Percentiles rank a stretch among this genome's conserved stretches.
Evolutionary conservation across 1,284 basidiomycete species (phyloP).

Genomic region (Inonotus obliquus): DNA sequence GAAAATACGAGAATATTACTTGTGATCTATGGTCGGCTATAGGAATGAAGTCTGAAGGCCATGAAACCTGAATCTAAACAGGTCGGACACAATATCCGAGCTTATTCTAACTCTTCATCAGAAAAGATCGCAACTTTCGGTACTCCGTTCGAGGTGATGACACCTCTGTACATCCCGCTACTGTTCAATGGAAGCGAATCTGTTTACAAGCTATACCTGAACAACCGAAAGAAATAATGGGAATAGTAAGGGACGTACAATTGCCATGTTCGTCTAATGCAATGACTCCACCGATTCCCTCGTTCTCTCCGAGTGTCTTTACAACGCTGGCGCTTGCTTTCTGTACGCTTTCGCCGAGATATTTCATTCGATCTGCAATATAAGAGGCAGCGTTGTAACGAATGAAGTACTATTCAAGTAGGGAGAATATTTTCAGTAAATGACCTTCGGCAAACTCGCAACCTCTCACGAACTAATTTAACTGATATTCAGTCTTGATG

Average conservation of each 20-base stretch:
- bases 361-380: slow-evolving; percentile 63
- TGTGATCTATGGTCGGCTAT: too few species aligned
- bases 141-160: slow-evolving; percentile 60
- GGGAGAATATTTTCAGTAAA: too few species aligned
- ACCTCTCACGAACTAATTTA: not conserved
- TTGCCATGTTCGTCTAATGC: slow-evolving; percentile 61
- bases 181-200: slow-evolving; percentile 70
- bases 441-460: too few species aligned
- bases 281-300: slow-evolving; percentile 68
- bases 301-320: slow-evolving; percentile 48
- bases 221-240: not conserved
- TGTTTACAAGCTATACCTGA: slow-evolving; percentile 26
- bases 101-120: slow-evolving; percentile 50
- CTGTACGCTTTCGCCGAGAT: slow-evolving; percentile 49
- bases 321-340: slow-evolving; percentile 53
- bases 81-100: not conserved
- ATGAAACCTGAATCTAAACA: not conserved
- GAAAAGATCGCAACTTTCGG: slow-evolving; percentile 72
- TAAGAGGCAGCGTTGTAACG: slow-evolving; percentile 61
- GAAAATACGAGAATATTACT: too few species aligned
- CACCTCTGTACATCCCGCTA: slow-evolving; percentile 76
- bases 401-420: slow-evolving; percentile 61
- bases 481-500: not conserved
- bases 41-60: too few species aligned
- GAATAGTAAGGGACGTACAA: slow-evolving; percentile 34